Percentiles rank a stretch among this genome's conserved stretches.
These are phyloP conservation scores for Coniochaeta pulveracea DNA, from an alignment of 2,329 filamentous ascomycete genomes.

Conservation along the genomic window DNA sequence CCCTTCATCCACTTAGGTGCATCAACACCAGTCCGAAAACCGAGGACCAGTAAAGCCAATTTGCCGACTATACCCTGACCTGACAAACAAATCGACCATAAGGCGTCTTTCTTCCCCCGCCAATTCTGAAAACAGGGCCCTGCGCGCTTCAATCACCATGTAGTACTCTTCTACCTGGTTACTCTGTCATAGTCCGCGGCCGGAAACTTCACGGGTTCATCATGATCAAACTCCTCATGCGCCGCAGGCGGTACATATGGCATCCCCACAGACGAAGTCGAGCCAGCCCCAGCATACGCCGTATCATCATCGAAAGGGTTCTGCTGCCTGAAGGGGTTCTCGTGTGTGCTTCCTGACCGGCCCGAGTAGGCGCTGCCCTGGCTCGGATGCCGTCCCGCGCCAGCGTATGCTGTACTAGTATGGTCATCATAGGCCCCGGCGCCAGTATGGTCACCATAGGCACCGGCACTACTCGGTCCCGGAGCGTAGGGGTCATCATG, in stretches of 20 bases:
- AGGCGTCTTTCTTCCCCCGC: no score
- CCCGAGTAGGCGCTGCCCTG: conserved; percentile 1
- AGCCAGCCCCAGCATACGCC: conserved; percentile 29
- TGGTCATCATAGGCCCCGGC: conserved; percentile 3
- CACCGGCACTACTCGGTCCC: conserved; percentile 1
- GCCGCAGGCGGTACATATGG: conserved; percentile 27
- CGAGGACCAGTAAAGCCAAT: no score
- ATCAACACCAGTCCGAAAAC: no score
- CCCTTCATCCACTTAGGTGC: no score
- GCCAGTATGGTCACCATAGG: neutral
- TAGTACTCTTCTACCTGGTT: conserved; percentile 3
- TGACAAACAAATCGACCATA: no score
- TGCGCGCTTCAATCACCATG: no score
- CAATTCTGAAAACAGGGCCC: no score
- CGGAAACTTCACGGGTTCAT: conserved; percentile 42
- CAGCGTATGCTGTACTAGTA: conserved; percentile 27
- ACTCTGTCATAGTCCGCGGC: conserved; percentile 44
- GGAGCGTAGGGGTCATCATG: conserved; percentile 15
- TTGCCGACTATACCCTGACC: no score
- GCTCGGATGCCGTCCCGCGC: conserved; percentile 18
- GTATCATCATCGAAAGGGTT: conserved; percentile 39
- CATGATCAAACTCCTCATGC: conserved; percentile 32
- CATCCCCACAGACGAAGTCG: conserved; percentile 16
- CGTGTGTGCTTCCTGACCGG: neutral
- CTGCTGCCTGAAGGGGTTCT: conserved; percentile 17